Evolutionary conservation across 306 rosid genomes (phyloP), one percentile per base, ranked within the genome.

Genomic region (Quercus parvula): DNA sequence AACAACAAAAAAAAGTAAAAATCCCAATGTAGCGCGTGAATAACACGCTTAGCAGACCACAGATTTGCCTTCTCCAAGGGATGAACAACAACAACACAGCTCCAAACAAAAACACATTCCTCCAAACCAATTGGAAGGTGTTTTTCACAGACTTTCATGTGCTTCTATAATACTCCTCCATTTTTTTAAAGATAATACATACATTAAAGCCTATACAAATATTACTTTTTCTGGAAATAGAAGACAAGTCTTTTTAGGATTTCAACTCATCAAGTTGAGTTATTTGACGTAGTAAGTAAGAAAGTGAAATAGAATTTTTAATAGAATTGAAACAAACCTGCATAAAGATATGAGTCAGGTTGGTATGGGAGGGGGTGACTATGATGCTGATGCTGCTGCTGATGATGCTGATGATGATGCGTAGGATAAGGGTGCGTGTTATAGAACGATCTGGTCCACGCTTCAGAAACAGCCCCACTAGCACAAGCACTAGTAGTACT

Each of bases 351-450:
- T 8, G 46, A 82, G 67, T 89, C 87, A 75, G 94, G 88, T 82
- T 87, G 96, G 89, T 84, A 88, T 86, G 94, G 91, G 70, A 58
- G 81, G 27, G 85, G 78, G 19, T 63, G 14, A 49, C 5, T 49
- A 49, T 49, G 54, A 49, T 49, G 82, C 3, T 75, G 74, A n/a
- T 54, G 92, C 71, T 83, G 93, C 85, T 38, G 82, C 3, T 75
- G 73, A n/a, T 28, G 92, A 71, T 83, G 54, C 2, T 46, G 82
- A 4, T 75, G 74, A 49, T 55, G 92, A 77, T 84, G 94, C 87
- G 92, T 38, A 91, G 99, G 98, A 93, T 93, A 91, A 88, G 97
- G 89, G 30, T 92, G 94, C 84, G 91, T 82, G 87, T 91, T 69
- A 81, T 91, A 89, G 87, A 90, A 77, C 24, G 81, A 78, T 81